Base-by-base conservation (phyloP, 768 basidiomycete genomes). In the Clitopilus passeckerianus region DNA sequence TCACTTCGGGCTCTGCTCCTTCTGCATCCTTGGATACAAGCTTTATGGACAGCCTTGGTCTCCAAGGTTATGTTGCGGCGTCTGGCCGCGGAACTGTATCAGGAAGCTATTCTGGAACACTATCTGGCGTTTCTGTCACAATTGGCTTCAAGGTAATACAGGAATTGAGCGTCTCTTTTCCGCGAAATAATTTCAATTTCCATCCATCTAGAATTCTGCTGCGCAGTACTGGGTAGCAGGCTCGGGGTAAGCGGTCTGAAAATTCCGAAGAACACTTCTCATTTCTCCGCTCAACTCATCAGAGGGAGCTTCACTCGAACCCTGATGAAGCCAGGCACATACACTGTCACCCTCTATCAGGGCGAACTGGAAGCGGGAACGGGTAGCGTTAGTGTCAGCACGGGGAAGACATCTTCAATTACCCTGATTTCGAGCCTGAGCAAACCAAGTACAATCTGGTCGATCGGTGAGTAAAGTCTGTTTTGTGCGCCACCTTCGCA, bases 261-360 rank as follows among this genome's bases (percentile, higher is more conserved):
- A 57, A 24, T 15, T 57, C 12, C 44, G 43, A 23, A 22, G 54
- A 23, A 14, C 34, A 30, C n/a, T 43, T 24, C 33, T 35, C 9
- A 16, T 16, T 7, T 30, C 7, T 59, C 18, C 50, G 18, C 56
- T 57, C 23, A 22, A 12, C 52, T 41, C 41, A 55, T 55, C 57
- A 74, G 77, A 53, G 78, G 77, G 46, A 68, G 71, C 24, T 80
- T 79, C 70, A 74, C 72, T 10, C 74, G 77, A 16, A 76, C 74
- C 8, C 61, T 71, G 65, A 77, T 81, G 75, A 81, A 80, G 60
- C 78, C 80, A 12, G 80, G 80, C 6, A 80, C 77, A 34, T 82
- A 81, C 62, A 75, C 75, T 10, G 74, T 71, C 12, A 78, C 77
- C 9, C 67, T 81, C 20, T 80, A 70, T 64, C 74, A 81, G 65